Conservation (phyloP, 2,329 filamentous ascomycete genomes). For the Cyphellophora europaea region DNA sequence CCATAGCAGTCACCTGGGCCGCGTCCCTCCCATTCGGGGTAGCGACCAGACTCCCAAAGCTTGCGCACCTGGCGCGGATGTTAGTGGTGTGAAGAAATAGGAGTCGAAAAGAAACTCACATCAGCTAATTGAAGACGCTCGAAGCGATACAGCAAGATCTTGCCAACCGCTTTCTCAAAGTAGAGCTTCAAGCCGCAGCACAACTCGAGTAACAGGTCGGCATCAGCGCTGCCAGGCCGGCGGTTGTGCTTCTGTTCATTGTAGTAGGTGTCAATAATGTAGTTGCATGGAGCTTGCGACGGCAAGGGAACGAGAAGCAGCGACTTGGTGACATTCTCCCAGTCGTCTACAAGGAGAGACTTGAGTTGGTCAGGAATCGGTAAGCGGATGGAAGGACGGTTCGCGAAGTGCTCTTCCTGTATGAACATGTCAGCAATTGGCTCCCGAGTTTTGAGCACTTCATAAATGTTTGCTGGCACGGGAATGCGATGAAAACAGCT, state of each 20-base stretch:
- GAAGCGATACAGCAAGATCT: conserved; percentile 87
- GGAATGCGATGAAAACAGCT: too few species aligned
- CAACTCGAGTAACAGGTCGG: conserved; percentile 84
- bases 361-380: conserved; percentile 83
- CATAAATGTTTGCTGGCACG: too few species aligned
- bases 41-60: conserved; percentile 53
- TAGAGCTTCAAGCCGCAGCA: conserved; percentile 81
- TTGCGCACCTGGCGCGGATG: conserved; percentile 50
- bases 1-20: conserved; percentile 76
- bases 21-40: conserved; percentile 57
- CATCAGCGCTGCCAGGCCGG: conserved; percentile 56
- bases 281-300: conserved; percentile 61
- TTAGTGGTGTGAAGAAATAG: conserved; percentile 2
- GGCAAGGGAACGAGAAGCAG: conserved; percentile 81
- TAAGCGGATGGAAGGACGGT: conserved; percentile 75
- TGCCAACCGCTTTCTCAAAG: conserved; percentile 81
- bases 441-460: too few species aligned
- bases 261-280: conserved; percentile 74
- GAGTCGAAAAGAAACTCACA: conserved; percentile 6
- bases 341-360: conserved; percentile 89
- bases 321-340: conserved; percentile 97
- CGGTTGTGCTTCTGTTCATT: conserved; percentile 60
- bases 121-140: conserved; percentile 73
- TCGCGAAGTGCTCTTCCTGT: conserved; percentile 82
- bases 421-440: background rate